Evolutionary conservation across 495 filamentous ascomycete species (phyloP).

Genomic region (Penicillium silybi): DNA sequence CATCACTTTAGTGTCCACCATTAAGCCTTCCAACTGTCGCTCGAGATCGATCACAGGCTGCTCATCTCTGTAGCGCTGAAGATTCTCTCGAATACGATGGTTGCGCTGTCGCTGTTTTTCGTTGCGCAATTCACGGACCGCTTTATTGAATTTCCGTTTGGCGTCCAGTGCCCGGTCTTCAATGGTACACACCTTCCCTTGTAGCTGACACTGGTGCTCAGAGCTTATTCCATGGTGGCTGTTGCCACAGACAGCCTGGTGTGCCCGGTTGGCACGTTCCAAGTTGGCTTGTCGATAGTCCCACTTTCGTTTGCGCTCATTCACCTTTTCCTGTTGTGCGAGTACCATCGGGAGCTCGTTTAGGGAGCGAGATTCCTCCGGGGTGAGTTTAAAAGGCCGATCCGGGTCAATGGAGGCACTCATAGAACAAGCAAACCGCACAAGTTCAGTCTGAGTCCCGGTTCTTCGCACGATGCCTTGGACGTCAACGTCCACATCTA

Average conservation of each 20-base stretch:
- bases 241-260: no score
- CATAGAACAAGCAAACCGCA: background rate
- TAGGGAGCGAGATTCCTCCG: background rate
- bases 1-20: slow-evolving; percentile 22
- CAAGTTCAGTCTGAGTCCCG: slow-evolving; percentile 3
- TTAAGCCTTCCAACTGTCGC: slow-evolving; percentile 24
- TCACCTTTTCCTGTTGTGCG: background rate
- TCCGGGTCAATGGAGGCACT: background rate
- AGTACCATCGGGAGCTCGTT: background rate
- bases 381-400: background rate
- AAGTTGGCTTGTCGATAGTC: background rate
- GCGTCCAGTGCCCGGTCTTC: no score
- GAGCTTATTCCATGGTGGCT: no score
- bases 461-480: slow-evolving; percentile 22
- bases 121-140: slow-evolving; percentile 11
- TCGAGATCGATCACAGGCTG: slow-evolving; percentile 30
- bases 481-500: slow-evolving; percentile 24
- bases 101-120: slow-evolving; percentile 22
- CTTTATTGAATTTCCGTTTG: no score
- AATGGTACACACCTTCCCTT: no score
- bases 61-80: slow-evolving; percentile 28
- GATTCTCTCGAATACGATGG: slow-evolving; percentile 19
- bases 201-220: no score
- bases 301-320: background rate
- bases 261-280: no score